These are phyloP conservation scores for Aspergillus hortae DNA, from an alignment of 2,329 filamentous ascomycete genomes.

Conservation along the genomic window DNA sequence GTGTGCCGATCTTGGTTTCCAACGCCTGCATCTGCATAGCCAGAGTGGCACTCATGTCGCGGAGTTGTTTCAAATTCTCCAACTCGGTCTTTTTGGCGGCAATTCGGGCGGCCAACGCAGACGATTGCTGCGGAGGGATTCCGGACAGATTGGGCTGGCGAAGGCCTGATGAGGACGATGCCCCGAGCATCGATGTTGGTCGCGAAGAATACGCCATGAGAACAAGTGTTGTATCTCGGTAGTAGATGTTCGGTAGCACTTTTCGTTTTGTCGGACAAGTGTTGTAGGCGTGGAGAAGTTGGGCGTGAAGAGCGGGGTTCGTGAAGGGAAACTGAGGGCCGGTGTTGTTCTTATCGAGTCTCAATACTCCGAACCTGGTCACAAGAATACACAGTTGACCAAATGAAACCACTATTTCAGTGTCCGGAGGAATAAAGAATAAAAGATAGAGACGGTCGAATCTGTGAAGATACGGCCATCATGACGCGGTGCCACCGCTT, in stretches of 20 bases:
- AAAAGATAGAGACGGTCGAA: not conserved
- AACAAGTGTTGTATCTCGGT: not conserved
- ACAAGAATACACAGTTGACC: not conserved
- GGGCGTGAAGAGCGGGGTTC: not conserved
- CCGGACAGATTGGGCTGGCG: slow-evolving; percentile 29
- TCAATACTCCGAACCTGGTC: not conserved
- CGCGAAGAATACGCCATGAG: slow-evolving; percentile 37
- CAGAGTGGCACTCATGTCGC: slow-evolving; percentile 59
- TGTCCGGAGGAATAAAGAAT: not conserved
- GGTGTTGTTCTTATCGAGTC: not conserved
- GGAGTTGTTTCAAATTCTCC: slow-evolving; percentile 59
- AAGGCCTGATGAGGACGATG: slow-evolving; percentile 23
- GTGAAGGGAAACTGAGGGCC: not conserved
- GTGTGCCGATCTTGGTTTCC: slow-evolving; percentile 57
- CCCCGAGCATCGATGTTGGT: slow-evolving; percentile 29
- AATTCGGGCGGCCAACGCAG: slow-evolving; percentile 58
- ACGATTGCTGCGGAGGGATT: slow-evolving; percentile 48
- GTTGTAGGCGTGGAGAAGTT: not conserved
- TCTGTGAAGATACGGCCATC: not conserved
- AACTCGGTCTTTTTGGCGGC: slow-evolving; percentile 62
- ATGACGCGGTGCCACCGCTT: slow-evolving; percentile 1
- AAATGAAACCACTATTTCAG: too few species aligned
- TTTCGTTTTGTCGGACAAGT: not conserved
- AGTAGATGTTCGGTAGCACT: not conserved
- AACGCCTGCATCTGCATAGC: slow-evolving; percentile 62